Evolutionary conservation across 2,329 filamentous ascomycete genomes (phyloP).

Genomic region (Venturia effusa): DNA sequence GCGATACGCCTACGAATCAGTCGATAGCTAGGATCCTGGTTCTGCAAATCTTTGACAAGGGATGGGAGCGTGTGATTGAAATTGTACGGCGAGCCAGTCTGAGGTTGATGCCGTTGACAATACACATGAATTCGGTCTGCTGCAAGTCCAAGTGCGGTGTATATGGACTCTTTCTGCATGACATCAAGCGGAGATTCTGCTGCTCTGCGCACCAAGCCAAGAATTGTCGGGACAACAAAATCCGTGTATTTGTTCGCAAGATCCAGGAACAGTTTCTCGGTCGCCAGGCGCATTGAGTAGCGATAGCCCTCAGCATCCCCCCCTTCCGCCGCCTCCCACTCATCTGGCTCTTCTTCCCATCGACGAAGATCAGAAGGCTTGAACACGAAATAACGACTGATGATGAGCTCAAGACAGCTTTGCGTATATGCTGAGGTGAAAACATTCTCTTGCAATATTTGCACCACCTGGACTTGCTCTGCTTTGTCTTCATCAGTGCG

Average conservation of each 20-base stretch:
- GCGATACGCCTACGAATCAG: constrained; percentile 79
- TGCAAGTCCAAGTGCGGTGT: constrained; percentile 81
- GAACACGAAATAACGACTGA: constrained; percentile 83
- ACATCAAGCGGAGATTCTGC: neutral
- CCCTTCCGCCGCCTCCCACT: constrained; percentile 88
- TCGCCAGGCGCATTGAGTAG: constrained; percentile 82
- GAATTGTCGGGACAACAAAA: constrained; percentile 15
- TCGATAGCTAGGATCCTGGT: constrained; percentile 56
- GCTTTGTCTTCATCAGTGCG: constrained; percentile 52
- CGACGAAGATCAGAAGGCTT: constrained; percentile 73
- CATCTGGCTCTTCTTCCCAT: constrained; percentile 91
- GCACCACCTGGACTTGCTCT: constrained; percentile 52
- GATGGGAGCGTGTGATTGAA: constrained; percentile 77
- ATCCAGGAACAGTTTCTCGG: constrained; percentile 88
- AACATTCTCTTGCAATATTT: constrained; percentile 60
- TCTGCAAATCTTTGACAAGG: constrained; percentile 68
- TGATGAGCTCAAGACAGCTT: constrained; percentile 72
- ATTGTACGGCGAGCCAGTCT: constrained; percentile 49
- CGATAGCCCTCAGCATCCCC: constrained; percentile 78
- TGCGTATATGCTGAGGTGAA: constrained; percentile 67
- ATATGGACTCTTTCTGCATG: constrained; percentile 73
- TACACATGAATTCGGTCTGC: constrained; percentile 57
- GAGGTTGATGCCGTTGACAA: neutral
- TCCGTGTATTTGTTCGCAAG: constrained; percentile 82
- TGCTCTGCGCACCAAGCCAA: neutral